These are phyloP conservation scores for Trichoderma sp. DNA, from an alignment of 2,329 filamentous ascomycete genomes.

Conservation along the genomic window DNA sequence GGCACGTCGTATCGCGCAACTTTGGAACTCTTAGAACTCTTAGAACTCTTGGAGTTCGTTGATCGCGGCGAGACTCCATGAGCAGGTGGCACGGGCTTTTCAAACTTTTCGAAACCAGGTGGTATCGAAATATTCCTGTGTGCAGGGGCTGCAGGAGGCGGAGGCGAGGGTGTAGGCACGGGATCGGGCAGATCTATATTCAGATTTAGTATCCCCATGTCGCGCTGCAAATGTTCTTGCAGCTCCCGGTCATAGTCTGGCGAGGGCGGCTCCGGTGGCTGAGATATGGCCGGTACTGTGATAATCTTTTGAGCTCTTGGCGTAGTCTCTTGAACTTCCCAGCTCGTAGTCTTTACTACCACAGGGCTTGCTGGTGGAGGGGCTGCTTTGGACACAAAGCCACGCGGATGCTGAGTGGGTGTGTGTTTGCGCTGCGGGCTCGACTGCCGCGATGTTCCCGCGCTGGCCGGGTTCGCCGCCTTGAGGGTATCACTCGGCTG, in stretches of 20 bases:
- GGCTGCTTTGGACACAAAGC: conserved; percentile 53
- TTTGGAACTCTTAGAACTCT: conserved; percentile 40
- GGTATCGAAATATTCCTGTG: conserved; percentile 23
- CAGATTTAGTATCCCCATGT: conserved; percentile 57
- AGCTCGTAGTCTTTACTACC: conserved; percentile 31
- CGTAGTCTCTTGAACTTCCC: conserved; percentile 41
- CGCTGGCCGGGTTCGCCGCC: conserved; percentile 40
- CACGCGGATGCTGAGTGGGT: conserved; percentile 25
- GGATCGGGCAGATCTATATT: conserved; percentile 21
- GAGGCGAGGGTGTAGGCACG: conserved; percentile 2
- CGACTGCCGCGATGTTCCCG: conserved; percentile 51
- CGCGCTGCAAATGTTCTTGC: conserved; percentile 61
- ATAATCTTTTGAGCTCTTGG: conserved; percentile 42
- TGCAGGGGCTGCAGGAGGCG: conserved; percentile 4
- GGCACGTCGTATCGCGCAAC: conserved; percentile 43
- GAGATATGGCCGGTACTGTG: conserved; percentile 39
- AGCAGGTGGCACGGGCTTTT: conserved; percentile 34
- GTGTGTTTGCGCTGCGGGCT: conserved; percentile 60
- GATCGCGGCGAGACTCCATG: conserved; percentile 33
- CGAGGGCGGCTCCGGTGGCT: conserved; percentile 47
- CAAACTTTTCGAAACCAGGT: conserved; percentile 24
- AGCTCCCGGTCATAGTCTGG: conserved; percentile 59
- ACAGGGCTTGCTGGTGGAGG: conserved; percentile 52
- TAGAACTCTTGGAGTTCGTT: conserved; percentile 39
- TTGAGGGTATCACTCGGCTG: conserved; percentile 56